Conservation (phyloP, 192 early-diverging fungal species). For the Gorgonomyces haynaldii region DNA sequence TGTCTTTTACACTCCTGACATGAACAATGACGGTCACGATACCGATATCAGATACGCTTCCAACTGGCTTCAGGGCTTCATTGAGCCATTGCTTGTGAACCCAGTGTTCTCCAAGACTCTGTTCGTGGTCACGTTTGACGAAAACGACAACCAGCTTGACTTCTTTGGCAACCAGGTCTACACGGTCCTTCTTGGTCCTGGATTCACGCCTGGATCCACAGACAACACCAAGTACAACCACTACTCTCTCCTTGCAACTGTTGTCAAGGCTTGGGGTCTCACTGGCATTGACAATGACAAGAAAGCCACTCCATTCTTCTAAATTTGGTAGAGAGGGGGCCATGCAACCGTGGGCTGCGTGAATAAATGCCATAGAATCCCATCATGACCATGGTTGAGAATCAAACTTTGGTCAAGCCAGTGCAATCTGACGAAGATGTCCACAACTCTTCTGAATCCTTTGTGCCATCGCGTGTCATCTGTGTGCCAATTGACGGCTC, state of each 20-base stretch:
- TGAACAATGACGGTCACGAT: slow-evolving; percentile 32
- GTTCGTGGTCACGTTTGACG: slow-evolving; percentile 29
- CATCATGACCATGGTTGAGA: too few relatives aligned
- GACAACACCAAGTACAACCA: slow-evolving; percentile 55
- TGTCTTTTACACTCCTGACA: slow-evolving; percentile 43
- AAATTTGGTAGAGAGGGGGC: not conserved
- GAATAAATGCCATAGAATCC: too few relatives aligned
- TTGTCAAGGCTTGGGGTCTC: slow-evolving; percentile 56
- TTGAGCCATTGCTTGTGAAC: slow-evolving; percentile 31
- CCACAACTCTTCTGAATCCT: too few relatives aligned
- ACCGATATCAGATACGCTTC: slow-evolving; percentile 36
- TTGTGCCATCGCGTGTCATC: slow-evolving; percentile 1
- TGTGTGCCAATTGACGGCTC: slow-evolving; percentile 7
- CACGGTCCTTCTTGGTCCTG: slow-evolving; percentile 27
- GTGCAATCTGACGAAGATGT: too few relatives aligned
- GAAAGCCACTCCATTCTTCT: slow-evolving; percentile 14
- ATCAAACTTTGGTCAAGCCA: too few relatives aligned
- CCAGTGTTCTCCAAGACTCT: slow-evolving; percentile 30
- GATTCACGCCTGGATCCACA: slow-evolving; percentile 14
- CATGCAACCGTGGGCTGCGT: too few relatives aligned
- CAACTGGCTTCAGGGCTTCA: slow-evolving; percentile 39
- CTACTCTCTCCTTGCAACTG: slow-evolving; percentile 49
- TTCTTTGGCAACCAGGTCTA: not conserved
- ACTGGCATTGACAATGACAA: slow-evolving; percentile 47
- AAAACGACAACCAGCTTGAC: slow-evolving; percentile 4